Base-by-base conservation (phyloP, 1,139 yeast species). In the Saccharomyces hybrid region DNA sequence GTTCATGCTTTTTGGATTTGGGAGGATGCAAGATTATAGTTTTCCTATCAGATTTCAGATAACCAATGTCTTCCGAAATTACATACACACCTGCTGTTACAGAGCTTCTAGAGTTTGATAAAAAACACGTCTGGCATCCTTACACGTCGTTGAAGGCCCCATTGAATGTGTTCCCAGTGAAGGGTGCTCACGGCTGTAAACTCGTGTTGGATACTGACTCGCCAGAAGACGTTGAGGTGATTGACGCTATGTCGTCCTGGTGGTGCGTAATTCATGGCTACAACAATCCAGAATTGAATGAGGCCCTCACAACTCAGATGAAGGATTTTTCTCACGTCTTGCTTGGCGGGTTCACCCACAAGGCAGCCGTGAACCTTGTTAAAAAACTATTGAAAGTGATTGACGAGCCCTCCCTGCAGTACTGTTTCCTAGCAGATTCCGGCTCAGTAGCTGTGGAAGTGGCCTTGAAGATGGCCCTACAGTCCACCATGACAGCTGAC, bases 401-500 rank as follows among this genome's bases (percentile, higher is more conserved):
- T 5, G 62, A 66, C 52, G 60, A 59, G 46, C 51, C 57, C 1
- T 53, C 61, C 16, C 55, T 70, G 41, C 63, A 67, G 7, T 63
- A 65, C 38, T 62, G 67, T 14, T 70, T 70, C 52, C 53, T 69
- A 13, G 70, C 71, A 1, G 70, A 66, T 52, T 78, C 82, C 5
- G 84, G 83, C 13, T 78, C 82, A n/a, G 83, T 79, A 63, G 73
- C 82, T 23, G 79, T 78, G 59, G 83, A 80, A 63, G 76, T 77
- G 61, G 80, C 81, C 7, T 63, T 79, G 72, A 79, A 78, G 67
- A 74, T 79, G 63, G 74, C 75, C 49, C 73, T 78, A 57, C 83
- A 63, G 46, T 58, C 58, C 46, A 58, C 63, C 7, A 51, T 53
- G 47, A n/a, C 50, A 7, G 62, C 57, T 11, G 50, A 57, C 16